phyloP scores from a whole-genome alignment of 352 stramenopile genomes.

The Pythium dissimile region DNA sequence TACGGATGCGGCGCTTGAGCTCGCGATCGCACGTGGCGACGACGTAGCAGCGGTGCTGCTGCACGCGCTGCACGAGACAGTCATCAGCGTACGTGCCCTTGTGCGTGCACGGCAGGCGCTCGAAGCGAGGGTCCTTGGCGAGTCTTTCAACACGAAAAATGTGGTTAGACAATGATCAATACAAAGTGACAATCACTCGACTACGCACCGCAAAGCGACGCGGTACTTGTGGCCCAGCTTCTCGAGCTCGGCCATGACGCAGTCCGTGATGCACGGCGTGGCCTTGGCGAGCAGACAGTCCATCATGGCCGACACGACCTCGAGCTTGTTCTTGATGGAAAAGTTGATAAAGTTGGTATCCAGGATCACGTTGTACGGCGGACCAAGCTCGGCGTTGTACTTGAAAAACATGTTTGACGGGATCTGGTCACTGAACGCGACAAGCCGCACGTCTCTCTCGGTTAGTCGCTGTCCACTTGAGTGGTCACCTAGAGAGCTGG shows the following conservation, averaged over 20 bases:
- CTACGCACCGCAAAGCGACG: slow-evolving; percentile 65
- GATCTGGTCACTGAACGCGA: slow-evolving; percentile 87
- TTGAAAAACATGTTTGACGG: slow-evolving; percentile 99
- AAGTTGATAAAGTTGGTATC: slow-evolving; percentile 99
- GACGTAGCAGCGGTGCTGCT: slow-evolving; percentile 98
- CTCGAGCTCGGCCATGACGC: slow-evolving; percentile 99
- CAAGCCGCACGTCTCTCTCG: too few species aligned
- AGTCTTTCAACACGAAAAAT: slow-evolving; percentile 35
- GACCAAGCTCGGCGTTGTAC: slow-evolving; percentile 98
- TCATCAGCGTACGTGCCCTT: slow-evolving; percentile 99
- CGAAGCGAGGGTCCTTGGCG: slow-evolving; percentile 98
- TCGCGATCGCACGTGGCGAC: slow-evolving; percentile 99
- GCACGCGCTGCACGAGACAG: slow-evolving; percentile 91
- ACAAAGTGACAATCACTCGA: too few species aligned
- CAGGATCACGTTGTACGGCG: slow-evolving; percentile 98
- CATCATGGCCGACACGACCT: slow-evolving; percentile 99
- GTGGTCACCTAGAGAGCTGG: background rate
- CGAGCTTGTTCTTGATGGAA: slow-evolving; percentile 99
- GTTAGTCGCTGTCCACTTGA: background rate
- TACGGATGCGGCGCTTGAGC: slow-evolving; percentile 97
- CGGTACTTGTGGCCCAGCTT: slow-evolving; percentile 99
- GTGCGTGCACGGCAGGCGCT: slow-evolving; percentile 97
- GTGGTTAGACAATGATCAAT: background rate
- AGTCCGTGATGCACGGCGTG: slow-evolving; percentile 98
- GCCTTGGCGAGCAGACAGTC: slow-evolving; percentile 99